Evolutionary conservation across 257 asterid genomes (phyloP).

Genomic region (Fraxinus pennsylvanica): DNA sequence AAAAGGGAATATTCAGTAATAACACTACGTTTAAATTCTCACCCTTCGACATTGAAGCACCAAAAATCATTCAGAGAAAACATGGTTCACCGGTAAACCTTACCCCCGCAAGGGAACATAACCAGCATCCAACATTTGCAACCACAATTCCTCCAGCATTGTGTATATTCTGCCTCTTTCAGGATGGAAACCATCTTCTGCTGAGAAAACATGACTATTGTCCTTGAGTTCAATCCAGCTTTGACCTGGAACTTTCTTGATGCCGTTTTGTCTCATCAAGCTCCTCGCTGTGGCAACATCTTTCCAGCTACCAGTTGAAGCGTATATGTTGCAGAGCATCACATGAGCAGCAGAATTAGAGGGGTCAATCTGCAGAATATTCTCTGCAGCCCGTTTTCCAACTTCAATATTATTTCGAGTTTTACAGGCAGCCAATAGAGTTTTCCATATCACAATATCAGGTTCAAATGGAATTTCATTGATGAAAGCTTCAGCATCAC

Average conservation of each 20-base stretch:
- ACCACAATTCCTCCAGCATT: slow-evolving; percentile 52
- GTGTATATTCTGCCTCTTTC: slow-evolving; percentile 45
- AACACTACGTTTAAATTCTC: background rate
- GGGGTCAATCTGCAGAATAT: slow-evolving; percentile 57
- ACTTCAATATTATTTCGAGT: slow-evolving; percentile 52
- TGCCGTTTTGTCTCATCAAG: slow-evolving; percentile 60
- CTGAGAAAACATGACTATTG: slow-evolving; percentile 52
- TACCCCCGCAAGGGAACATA: slow-evolving; percentile 26
- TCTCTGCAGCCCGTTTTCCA: slow-evolving; percentile 65
- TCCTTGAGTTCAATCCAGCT: slow-evolving; percentile 71
- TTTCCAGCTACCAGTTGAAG: slow-evolving; percentile 64
- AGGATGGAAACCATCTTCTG: slow-evolving; percentile 61
- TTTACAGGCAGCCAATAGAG: slow-evolving; percentile 65
- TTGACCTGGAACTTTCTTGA: slow-evolving; percentile 62
- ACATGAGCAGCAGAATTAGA: slow-evolving; percentile 60
- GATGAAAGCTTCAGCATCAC: slow-evolving; percentile 63
- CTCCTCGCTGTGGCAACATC: slow-evolving; percentile 54
- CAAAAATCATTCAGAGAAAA: slow-evolving; percentile 49
- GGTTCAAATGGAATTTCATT: slow-evolving; percentile 42
- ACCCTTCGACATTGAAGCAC: slow-evolving; percentile 79
- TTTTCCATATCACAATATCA: slow-evolving; percentile 68
- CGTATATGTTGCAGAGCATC: slow-evolving; percentile 58
- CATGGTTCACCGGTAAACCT: background rate
- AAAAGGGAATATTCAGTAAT: slow-evolving; percentile 1
- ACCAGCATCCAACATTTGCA: slow-evolving; percentile 62